phyloP scores from a whole-genome alignment of 441 rosid species.

The Jatropha podagrica region DNA sequence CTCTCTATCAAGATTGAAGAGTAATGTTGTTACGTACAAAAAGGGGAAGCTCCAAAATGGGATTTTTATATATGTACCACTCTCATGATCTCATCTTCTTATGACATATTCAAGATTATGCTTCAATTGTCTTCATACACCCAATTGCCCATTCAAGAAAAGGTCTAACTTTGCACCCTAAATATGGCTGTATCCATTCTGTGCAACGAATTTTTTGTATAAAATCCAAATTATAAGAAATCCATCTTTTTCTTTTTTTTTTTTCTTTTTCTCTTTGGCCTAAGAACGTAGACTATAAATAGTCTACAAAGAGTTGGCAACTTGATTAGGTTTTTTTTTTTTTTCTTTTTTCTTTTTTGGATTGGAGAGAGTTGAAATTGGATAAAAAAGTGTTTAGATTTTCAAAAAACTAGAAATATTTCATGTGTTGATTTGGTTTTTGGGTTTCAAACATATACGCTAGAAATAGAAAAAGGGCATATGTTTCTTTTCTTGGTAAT shows the following conservation, averaged over 20 bases:
- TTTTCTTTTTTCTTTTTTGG: background rate
- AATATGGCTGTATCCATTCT: background rate
- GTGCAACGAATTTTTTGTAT: background rate
- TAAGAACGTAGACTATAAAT: too few relatives aligned
- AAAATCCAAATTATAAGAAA: background rate
- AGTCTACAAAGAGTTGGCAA: background rate
- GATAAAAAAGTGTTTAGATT: background rate
- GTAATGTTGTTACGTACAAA: background rate
- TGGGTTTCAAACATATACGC: background rate
- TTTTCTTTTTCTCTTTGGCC: background rate
- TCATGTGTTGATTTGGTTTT: background rate
- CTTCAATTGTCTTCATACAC: background rate
- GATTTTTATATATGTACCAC: background rate
- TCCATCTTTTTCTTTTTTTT: background rate
- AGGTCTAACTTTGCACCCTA: background rate
- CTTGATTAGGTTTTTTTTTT: background rate
- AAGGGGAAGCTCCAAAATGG: background rate
- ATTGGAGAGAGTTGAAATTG: background rate
- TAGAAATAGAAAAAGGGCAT: background rate
- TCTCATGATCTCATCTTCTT: background rate
- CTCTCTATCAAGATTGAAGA: background rate
- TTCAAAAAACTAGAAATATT: background rate
- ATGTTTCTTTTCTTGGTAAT: background rate
- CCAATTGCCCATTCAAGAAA: background rate
- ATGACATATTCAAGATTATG: background rate